These are phyloP conservation scores for Ophiostoma australiae DNA, from an alignment of 2,329 filamentous ascomycete genomes.

Conservation along the genomic window DNA sequence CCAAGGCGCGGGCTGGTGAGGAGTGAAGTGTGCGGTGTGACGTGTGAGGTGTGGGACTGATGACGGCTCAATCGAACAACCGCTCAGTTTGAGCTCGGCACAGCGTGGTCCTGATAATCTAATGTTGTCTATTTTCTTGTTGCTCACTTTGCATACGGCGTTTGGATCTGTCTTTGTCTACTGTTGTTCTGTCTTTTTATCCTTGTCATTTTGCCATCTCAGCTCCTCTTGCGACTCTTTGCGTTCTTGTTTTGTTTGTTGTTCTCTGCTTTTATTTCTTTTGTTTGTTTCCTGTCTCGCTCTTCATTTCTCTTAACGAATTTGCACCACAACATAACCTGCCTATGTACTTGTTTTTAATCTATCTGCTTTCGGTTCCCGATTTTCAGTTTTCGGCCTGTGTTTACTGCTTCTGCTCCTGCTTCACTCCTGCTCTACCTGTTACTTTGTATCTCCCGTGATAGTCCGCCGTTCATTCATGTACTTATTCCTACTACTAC, in stretches of 20 bases:
- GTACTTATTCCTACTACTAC: not conserved
- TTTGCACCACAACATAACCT: slow-evolving; percentile 1
- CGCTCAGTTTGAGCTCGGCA: not conserved
- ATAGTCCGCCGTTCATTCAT: not conserved
- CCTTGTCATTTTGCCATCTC: not conserved
- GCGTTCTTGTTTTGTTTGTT: slow-evolving; percentile 5
- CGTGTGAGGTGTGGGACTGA: too few relatives aligned
- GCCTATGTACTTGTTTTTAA: slow-evolving; percentile 6
- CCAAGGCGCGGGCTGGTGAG: slow-evolving; percentile 64
- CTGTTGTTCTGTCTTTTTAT: not conserved
- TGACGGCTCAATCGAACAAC: not conserved
- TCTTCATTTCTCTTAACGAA: not conserved
- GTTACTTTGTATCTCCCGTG: not conserved
- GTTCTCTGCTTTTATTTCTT: not conserved
- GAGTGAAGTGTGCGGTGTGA: slow-evolving; percentile 34
- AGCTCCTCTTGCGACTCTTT: not conserved
- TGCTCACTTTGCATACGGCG: slow-evolving; percentile 13
- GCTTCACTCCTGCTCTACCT: not conserved
- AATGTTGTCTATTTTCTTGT: slow-evolving; percentile 6
- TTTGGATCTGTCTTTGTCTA: not conserved
- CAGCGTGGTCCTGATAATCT: not conserved
- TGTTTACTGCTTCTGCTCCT: not conserved
- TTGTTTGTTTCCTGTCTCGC: not conserved
- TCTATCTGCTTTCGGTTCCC: slow-evolving; percentile 3
- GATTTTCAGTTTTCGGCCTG: not conserved